phyloP scores from a whole-genome alignment of 352 stramenopile genomes.

The Globisporangium splendens region DNA sequence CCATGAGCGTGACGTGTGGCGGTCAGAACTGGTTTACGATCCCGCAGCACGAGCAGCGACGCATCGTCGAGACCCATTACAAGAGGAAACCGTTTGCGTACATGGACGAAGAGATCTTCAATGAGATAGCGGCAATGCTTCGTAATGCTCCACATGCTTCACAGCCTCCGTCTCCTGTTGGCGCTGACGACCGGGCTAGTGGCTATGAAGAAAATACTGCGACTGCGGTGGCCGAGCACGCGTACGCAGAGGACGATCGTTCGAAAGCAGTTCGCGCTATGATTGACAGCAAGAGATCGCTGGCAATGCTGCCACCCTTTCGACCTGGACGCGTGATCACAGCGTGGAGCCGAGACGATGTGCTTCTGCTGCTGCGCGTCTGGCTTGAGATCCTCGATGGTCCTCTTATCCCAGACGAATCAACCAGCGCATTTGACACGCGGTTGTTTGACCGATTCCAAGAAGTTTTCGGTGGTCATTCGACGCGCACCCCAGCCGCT shows the following conservation, averaged over 20 bases:
- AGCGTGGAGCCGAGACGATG: conserved; percentile 10
- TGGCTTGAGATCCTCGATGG: conserved; percentile 11
- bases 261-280: no score
- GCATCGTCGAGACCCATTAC: conserved; percentile 12
- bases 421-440: conserved; percentile 9
- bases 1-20: conserved; percentile 7
- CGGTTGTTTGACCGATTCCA: conserved; percentile 7
- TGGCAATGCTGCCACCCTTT: no score
- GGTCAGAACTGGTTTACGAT: conserved; percentile 13
- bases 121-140: conserved; percentile 1
- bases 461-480: not conserved
- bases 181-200: no score
- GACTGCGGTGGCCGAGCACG: no score
- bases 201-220: no score
- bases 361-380: conserved; percentile 11
- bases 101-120: conserved; percentile 16
- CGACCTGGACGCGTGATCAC: no score
- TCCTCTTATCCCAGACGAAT: conserved; percentile 3
- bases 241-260: no score
- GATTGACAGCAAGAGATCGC: not conserved
- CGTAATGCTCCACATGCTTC: no score
- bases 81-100: conserved; percentile 16
- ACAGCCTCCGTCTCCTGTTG: no score
- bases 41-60: conserved; percentile 4
- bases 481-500: conserved; percentile 1